Conservation (phyloP, 2,329 filamentous ascomycete genomes). For the Aspergillus awamori region DNA sequence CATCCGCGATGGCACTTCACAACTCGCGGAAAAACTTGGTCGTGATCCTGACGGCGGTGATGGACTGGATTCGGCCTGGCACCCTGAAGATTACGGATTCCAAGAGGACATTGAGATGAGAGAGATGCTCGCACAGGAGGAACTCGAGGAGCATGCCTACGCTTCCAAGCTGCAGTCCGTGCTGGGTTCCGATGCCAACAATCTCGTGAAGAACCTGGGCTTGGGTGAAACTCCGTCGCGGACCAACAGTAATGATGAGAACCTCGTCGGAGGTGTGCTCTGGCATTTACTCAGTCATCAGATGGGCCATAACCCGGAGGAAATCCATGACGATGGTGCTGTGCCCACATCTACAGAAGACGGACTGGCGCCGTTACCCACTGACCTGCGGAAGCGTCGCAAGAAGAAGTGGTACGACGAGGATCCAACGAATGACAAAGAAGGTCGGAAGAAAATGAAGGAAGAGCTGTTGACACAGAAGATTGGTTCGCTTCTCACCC, state of each 20-base stretch:
- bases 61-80: constrained; percentile 8
- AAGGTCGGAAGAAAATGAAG: constrained; percentile 23
- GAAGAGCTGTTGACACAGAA: constrained; percentile 48
- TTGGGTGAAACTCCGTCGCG: constrained; percentile 1
- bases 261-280: constrained; percentile 1
- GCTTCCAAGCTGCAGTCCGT: not conserved
- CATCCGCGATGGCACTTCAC: constrained; percentile 6
- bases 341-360: not conserved
- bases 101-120: constrained; percentile 11
- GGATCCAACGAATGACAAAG: constrained; percentile 45
- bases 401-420: constrained; percentile 19
- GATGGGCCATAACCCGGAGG: constrained; percentile 7
- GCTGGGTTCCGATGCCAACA: not conserved
- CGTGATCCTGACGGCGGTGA: constrained; percentile 9
- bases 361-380: constrained; percentile 5
- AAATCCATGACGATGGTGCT: not conserved
- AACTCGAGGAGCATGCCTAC: not conserved
- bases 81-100: constrained; percentile 7
- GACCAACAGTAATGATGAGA: not conserved
- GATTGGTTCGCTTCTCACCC: constrained; percentile 70
- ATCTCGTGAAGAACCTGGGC: not conserved
- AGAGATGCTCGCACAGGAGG: constrained; percentile 2
- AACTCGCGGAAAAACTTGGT: constrained; percentile 8
- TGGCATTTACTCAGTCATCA: constrained; percentile 9
- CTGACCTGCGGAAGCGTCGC: constrained; percentile 9